Conservation (phyloP, 352 stramenopile species). For the Aphanomyces stellatus region DNA sequence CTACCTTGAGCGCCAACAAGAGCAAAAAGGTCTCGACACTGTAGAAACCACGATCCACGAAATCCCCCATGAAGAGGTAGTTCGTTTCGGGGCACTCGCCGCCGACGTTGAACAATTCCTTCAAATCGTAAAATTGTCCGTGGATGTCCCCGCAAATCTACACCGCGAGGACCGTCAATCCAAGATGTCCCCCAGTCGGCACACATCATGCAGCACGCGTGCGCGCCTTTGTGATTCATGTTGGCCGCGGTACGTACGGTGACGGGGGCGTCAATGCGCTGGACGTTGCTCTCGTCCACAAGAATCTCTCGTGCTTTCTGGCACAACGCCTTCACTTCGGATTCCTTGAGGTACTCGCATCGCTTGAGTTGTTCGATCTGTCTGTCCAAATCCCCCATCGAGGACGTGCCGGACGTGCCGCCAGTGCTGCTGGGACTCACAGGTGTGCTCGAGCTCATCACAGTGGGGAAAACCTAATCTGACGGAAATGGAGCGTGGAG, state of each 20-base stretch:
- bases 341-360: constrained; percentile 98
- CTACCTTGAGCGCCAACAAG: constrained; percentile 97
- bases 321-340: constrained; percentile 97
- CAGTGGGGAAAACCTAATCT: not conserved
- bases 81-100: constrained; percentile 98
- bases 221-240: too few relatives aligned
- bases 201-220: too few relatives aligned
- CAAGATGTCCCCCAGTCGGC: too few relatives aligned
- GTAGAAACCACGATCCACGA: constrained; percentile 99
- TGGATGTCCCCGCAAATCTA: constrained; percentile 99
- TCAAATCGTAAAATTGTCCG: constrained; percentile 99
- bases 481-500: not conserved
- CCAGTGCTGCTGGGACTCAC: constrained; percentile 14
- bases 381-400: constrained; percentile 64
- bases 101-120: constrained; percentile 97
- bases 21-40: constrained; percentile 99
- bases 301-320: constrained; percentile 97
- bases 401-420: constrained; percentile 1
- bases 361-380: constrained; percentile 88
- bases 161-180: constrained; percentile 12
- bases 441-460: not conserved
- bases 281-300: constrained; percentile 99
- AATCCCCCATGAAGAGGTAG: constrained; percentile 99
- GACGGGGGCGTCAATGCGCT: constrained; percentile 97
- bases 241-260: too few relatives aligned